Conservation (phyloP, 805 yeast species). For the Naumovozyma baii region DNA sequence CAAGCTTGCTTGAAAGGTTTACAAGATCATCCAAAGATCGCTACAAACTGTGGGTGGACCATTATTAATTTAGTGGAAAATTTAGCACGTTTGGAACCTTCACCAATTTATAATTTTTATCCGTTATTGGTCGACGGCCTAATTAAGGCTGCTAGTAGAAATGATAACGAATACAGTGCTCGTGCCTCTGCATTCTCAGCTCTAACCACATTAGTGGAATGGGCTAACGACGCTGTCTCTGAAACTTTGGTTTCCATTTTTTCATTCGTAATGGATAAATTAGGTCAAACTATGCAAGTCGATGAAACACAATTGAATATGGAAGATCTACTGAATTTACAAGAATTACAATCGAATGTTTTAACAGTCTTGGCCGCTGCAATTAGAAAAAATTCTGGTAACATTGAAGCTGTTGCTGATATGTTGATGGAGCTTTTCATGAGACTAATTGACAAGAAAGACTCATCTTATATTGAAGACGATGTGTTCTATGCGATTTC, state of each 20-base stretch:
- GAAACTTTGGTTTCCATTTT: constrained; percentile 66
- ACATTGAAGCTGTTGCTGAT: constrained; percentile 64
- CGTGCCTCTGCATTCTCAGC: constrained; percentile 98
- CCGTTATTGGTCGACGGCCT: constrained; percentile 59
- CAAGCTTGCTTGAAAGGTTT: constrained; percentile 72
- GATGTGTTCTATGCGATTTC: constrained; percentile 89
- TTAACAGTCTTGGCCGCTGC: constrained; percentile 72
- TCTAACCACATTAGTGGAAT: constrained; percentile 68
- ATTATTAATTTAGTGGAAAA: constrained; percentile 86
- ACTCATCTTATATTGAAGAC: constrained; percentile 74
- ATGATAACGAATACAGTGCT: constrained; percentile 77
- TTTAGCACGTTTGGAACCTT: constrained; percentile 40
- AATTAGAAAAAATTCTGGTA: constrained; percentile 67
- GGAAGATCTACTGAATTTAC: constrained; percentile 71
- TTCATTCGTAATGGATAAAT: constrained; percentile 57
- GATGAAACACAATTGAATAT: constrained; percentile 48
- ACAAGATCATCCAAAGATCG: constrained; percentile 82
- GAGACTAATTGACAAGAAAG: constrained; percentile 51
- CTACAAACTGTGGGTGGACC: constrained; percentile 98
- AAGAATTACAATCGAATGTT: constrained; percentile 78
- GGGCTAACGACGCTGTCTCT: constrained; percentile 61
- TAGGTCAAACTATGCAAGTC: constrained; percentile 58
- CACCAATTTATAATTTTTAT: constrained; percentile 69
- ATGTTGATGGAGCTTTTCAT: constrained; percentile 75
- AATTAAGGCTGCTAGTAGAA: constrained; percentile 55